phyloP scores from a whole-genome alignment of 306 rosid species.

The Datisca glomerata region DNA sequence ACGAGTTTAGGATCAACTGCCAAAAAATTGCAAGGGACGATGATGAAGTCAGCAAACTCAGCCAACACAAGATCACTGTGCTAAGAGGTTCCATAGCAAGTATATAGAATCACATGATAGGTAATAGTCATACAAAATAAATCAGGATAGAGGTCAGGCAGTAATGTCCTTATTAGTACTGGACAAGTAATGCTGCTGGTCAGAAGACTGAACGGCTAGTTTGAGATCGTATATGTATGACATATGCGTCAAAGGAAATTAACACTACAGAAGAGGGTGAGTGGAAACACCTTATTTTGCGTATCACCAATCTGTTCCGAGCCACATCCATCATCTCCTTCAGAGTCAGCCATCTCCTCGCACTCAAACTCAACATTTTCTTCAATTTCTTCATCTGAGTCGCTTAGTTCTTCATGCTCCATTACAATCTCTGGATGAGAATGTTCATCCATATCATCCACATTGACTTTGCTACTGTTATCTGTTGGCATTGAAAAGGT shows the following conservation, averaged over 20 bases:
- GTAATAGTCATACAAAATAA: too few species aligned
- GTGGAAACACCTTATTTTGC: constrained; percentile 46
- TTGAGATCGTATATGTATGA: too few species aligned
- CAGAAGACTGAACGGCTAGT: too few species aligned
- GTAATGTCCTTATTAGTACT: too few species aligned
- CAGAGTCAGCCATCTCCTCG: constrained; percentile 95
- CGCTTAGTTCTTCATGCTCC: constrained; percentile 95
- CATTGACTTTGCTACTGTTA: constrained; percentile 26
- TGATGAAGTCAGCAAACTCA: too few species aligned
- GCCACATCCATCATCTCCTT: constrained; percentile 82
- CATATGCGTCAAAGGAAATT: not conserved
- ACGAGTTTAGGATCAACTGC: too few species aligned
- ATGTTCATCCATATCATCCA: constrained; percentile 48
- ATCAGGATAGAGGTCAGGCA: too few species aligned
- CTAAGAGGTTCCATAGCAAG: too few species aligned
- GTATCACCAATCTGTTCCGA: constrained; percentile 34
- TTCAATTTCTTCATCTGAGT: constrained; percentile 84
- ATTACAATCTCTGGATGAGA: constrained; percentile 79
- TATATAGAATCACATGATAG: too few species aligned
- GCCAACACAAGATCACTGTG: too few species aligned
- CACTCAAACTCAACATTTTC: constrained; percentile 94
- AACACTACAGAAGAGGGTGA: not conserved
- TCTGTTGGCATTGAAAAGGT: constrained; percentile 21
- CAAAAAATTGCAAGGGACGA: not conserved
- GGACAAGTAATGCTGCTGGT: too few species aligned